These are phyloP conservation scores for Aspergillus flavus DNA, from an alignment of 2,329 filamentous ascomycete genomes.

Conservation along the genomic window DNA sequence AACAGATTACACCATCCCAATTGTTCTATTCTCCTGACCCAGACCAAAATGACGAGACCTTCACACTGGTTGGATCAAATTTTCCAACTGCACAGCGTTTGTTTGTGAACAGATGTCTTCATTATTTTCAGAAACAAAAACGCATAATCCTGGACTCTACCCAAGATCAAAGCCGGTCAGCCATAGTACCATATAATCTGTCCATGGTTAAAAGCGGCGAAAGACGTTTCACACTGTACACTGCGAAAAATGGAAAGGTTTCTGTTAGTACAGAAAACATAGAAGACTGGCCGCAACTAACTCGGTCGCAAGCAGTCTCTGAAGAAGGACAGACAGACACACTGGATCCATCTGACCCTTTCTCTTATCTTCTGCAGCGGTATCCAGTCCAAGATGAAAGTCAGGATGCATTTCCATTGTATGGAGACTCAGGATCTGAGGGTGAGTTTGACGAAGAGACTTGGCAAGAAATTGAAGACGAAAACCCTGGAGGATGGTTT, in stretches of 20 bases:
- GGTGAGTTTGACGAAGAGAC: conserved; percentile 62
- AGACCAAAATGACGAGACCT: conserved; percentile 30
- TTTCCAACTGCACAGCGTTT: conserved; percentile 28
- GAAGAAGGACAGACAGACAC: background rate
- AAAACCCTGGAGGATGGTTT: conserved; percentile 34
- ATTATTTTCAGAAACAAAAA: conserved; percentile 30
- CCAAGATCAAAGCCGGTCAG: conserved; percentile 24
- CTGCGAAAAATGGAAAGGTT: conserved; percentile 26
- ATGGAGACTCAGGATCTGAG: conserved; percentile 58
- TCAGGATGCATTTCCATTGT: conserved; percentile 52
- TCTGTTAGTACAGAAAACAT: conserved; percentile 30
- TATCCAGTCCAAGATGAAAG: conserved; percentile 44
- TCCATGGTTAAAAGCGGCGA: conserved; percentile 14
- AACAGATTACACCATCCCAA: conserved; percentile 40
- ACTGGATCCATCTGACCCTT: conserved; percentile 21
- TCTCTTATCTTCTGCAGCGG: conserved; percentile 44
- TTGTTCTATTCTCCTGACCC: conserved; percentile 46
- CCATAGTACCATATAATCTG: conserved; percentile 32
- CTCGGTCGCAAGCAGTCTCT: background rate
- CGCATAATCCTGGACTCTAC: conserved; percentile 24
- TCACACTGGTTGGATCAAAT: conserved; percentile 25
- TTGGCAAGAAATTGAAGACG: conserved; percentile 63
- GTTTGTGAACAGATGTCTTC: conserved; percentile 35
- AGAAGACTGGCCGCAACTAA: conserved; percentile 32
- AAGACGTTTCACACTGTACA: conserved; percentile 34